These are phyloP conservation scores for Pestalotiopsis fici DNA, from an alignment of 2,329 filamentous ascomycete genomes.

Conservation along the genomic window DNA sequence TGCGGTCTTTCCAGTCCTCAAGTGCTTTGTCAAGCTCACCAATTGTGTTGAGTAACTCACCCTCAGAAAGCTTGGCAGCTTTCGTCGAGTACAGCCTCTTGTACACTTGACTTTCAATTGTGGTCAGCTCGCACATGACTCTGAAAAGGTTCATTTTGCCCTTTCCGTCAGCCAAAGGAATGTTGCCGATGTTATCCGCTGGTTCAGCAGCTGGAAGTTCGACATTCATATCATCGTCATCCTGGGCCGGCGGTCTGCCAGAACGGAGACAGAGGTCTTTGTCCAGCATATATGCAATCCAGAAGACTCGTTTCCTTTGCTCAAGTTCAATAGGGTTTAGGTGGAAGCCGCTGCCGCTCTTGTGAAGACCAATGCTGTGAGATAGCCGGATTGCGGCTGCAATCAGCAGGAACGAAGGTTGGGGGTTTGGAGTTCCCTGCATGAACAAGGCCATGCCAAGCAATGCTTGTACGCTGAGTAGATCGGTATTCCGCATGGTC, in stretches of 20 bases:
- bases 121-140: conserved; percentile 86
- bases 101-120: conserved; percentile 93
- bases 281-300: conserved; percentile 67
- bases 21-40: conserved; percentile 88
- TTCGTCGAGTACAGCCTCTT: conserved; percentile 90
- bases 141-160: conserved; percentile 95
- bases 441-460: conserved; percentile 93
- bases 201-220: conserved; percentile 91
- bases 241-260: conserved; percentile 60
- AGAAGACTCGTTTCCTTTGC: conserved; percentile 71
- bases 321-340: conserved; percentile 93
- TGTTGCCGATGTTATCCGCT: conserved; percentile 90
- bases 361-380: conserved; percentile 94
- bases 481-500: conserved; percentile 93
- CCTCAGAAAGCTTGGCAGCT: conserved; percentile 87
- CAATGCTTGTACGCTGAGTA: conserved; percentile 91
- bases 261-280: conserved; percentile 64
- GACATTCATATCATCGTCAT: conserved; percentile 84
- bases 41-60: conserved; percentile 91
- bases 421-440: conserved; percentile 94
- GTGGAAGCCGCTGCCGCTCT: conserved; percentile 88
- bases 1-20: conserved; percentile 95
- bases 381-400: conserved; percentile 87
- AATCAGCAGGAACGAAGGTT: conserved; percentile 88
- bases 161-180: conserved; percentile 84